Conservation (phyloP, 148 eudicot species). For the Polygonum aviculare region DNA sequence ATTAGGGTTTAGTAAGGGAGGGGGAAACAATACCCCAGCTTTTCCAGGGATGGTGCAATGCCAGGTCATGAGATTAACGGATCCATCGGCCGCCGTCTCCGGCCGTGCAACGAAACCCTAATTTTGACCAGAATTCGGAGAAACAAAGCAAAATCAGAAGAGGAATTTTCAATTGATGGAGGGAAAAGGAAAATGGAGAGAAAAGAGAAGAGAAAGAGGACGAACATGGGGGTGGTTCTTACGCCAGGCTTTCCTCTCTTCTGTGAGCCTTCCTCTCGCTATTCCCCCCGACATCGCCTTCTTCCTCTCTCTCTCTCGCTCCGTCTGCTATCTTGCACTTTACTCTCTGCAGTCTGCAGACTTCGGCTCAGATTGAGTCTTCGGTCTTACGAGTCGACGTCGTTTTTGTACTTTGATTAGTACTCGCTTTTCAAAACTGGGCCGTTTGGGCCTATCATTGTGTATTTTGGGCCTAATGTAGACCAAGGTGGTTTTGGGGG, state of each 20-base stretch:
- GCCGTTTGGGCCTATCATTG: not conserved
- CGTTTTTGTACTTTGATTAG: not conserved
- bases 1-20: not conserved
- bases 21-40: constrained; percentile 30
- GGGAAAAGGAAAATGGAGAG: not conserved
- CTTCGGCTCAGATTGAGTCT: not conserved
- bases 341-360: not conserved
- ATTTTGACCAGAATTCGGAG: not conserved
- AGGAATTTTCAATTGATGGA: too few relatives aligned
- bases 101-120: constrained; percentile 68
- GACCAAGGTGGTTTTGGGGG: too few relatives aligned
- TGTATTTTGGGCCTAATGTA: too few relatives aligned
- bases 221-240: constrained; percentile 57
- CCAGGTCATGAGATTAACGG: constrained; percentile 51
- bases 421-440: not conserved
- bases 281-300: constrained; percentile 21
- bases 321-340: not conserved
- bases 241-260: constrained; percentile 56
- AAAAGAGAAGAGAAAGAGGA: not conserved
- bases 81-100: constrained; percentile 36
- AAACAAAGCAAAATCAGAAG: not conserved
- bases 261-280: constrained; percentile 49
- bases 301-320: not conserved
- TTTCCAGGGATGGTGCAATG: constrained; percentile 56
- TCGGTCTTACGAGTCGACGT: not conserved